Base-by-base conservation (phyloP, 2,329 filamentous ascomycete genomes). In the Knufia petricola region DNA sequence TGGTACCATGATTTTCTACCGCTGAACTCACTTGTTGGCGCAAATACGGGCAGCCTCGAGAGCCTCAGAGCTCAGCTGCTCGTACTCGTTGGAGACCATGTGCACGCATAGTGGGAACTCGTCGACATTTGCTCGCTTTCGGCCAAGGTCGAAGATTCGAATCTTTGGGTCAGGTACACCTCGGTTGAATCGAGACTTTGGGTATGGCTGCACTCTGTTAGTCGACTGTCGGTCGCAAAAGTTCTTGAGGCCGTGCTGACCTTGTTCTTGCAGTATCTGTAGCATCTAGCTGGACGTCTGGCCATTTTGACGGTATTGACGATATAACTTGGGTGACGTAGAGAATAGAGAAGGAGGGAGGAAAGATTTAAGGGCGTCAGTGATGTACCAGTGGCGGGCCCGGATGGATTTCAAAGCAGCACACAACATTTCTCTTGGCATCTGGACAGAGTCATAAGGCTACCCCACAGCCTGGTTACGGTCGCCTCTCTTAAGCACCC, bases 251-350 rank as follows among this genome's bases (percentile, higher is more conserved):
- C 3, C 7, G 9, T 26, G 74, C 84, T 76, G 71, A 94, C 88
- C 88, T 95, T 95, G 85, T 96, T 98, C 87, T 98, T 98, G 89
- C 92, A 98, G 86, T 98, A 98, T 71, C 92, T 85, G 83, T 95
- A 98, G 80, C 92, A 98, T 80, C 92, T 86, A 70, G 92, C 92
- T 70, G 92, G 92, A 85, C 92, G 88, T 76, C 92, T 88, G 70
- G 92, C 92, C 92, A 98, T 98, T 79, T 84, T 89, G 84, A 83
- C 80, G 68, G 69, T 68, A 26, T 46, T 41, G 19, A 24, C 13
- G 39, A 26, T 41, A 20, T 23, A n/a, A 36, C 15, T 13, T 36
- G 32, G 32, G 9, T 36, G 32, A n/a, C 32, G 32, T 36, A 17
- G 32, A 36, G 32, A n/a, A 17, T 7, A 36, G 13, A 36, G 32